Evolutionary conservation across 1,284 basidiomycete genomes (phyloP).

Genomic region (Trametes sp.): DNA sequence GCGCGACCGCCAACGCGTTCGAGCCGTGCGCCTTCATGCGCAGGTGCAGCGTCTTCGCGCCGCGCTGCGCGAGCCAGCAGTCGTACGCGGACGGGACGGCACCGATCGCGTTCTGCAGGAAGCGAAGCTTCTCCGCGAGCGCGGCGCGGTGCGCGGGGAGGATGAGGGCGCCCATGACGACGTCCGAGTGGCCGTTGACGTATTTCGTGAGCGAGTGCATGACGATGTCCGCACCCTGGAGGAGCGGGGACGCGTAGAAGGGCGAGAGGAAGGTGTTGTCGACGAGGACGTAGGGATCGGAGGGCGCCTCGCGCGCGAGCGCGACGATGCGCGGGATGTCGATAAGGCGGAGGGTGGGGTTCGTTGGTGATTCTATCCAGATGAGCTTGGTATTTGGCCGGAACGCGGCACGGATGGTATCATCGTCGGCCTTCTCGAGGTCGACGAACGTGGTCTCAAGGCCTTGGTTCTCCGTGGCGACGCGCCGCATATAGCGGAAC

Average conservation of each 20-base stretch:
- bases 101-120: constrained; percentile 93
- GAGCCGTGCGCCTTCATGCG: constrained; percentile 89
- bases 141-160: constrained; percentile 65
- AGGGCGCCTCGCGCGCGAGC: constrained; percentile 65
- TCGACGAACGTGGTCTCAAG: constrained; percentile 88
- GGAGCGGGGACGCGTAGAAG: constrained; percentile 89
- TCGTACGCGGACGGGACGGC: constrained; percentile 91
- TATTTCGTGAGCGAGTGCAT: constrained; percentile 90
- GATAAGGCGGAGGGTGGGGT: constrained; percentile 91
- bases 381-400: constrained; percentile 90
- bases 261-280: constrained; percentile 95
- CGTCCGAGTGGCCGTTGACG: constrained; percentile 93
- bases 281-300: constrained; percentile 80
- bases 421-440: constrained; percentile 73
- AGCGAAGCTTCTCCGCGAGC: constrained; percentile 69
- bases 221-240: constrained; percentile 86
- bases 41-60: constrained; percentile 89
- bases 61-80: constrained; percentile 91
- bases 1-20: constrained; percentile 84
- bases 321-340: constrained; percentile 74
- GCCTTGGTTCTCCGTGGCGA: constrained; percentile 77
- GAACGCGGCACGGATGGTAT: constrained; percentile 70
- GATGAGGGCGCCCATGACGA: constrained; percentile 87
- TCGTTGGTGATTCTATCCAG: constrained; percentile 97
- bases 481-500: constrained; percentile 83